Evolutionary conservation across 768 basidiomycete genomes (phyloP), one percentile per base, ranked within the genome.

Genomic region (Trametes sanguinea): DNA sequence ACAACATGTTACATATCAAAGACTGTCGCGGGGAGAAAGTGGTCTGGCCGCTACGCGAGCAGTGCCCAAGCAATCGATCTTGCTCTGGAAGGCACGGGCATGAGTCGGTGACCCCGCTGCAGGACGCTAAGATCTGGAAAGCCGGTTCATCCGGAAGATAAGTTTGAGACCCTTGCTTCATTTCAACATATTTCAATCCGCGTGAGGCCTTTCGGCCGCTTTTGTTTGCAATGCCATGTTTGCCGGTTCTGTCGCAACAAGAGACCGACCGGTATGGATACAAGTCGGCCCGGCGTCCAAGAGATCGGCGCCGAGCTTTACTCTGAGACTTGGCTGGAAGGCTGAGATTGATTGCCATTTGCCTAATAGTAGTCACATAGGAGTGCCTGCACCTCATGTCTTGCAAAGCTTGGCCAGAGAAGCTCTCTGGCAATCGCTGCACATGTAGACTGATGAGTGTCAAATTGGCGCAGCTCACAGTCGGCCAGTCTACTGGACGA

Each of bases 111-210:
- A 48, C 27, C 27, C 9, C 6, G 29, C 47, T 30, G 43, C 30
- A 14, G 11, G 10, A 33, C 37, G 37, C 46, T 40, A 57, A 17
- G 4, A 33, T 13, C 22, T 29, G 55, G 55, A 27, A 57, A 2
- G 10, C 43, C 1, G 14, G 17, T 47, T 57, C 46, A 57, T 11
- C 55, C 55, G 55, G 35, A 55, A 17, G 54, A 48, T 57, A 29
- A 13, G 35, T 48, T 39, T 57, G 55, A 57, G 27, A 57, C 55
- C 22, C 22, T 22, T 22, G 22, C 22, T 22, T 22, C 22, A 57
- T 8, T 45, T 30, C 54, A 45, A 46, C 54, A 13, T 22, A 13
- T 45, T 29, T 30, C 1, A 35, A 2, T 6, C 40, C 29, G 29
- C 6, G 48, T 3, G 7, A 9, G 45, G 11, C 45, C 22, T 22